phyloP scores from a whole-genome alignment of 169 alveolate species.

The Plasmodium sp. region DNA sequence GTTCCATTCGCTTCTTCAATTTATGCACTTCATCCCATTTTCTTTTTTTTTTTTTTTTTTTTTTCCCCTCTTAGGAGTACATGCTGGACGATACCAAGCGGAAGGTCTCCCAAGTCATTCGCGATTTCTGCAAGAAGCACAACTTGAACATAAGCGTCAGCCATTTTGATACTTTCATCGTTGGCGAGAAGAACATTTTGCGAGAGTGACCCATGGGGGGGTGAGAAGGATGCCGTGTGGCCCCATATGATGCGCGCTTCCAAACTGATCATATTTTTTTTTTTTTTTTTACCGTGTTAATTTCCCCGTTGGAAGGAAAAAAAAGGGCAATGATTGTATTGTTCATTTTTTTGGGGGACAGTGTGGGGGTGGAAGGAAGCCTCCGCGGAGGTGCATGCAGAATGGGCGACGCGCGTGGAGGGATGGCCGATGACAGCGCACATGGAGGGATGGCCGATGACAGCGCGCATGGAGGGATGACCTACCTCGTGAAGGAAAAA shows the following conservation, averaged over 20 bases:
- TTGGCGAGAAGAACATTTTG: conserved; percentile 62
- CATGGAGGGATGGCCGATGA: no score
- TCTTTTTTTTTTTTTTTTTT: not conserved
- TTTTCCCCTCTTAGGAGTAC: conserved; percentile 17
- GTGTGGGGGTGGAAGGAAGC: not conserved
- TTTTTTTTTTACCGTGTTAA: not conserved
- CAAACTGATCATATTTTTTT: not conserved
- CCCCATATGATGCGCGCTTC: not conserved
- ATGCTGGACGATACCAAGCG: conserved; percentile 72
- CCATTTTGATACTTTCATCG: conserved; percentile 30
- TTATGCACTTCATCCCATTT: not conserved
- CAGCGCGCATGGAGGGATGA: not conserved
- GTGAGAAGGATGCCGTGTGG: not conserved
- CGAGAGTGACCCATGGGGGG: not conserved
- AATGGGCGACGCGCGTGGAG: not conserved
- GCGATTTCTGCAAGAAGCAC: conserved; percentile 28
- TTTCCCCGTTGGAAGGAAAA: not conserved
- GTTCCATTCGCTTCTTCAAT: not conserved
- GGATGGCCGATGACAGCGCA: not conserved
- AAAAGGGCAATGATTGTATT: not conserved
- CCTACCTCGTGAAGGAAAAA: not conserved
- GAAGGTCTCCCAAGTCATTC: conserved; percentile 57
- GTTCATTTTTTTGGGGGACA: not conserved
- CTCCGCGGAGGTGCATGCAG: not conserved
- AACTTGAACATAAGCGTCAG: conserved; percentile 30